Conservation (phyloP, 306 rosid genomes). For the Vigna reflexopilosa region DNA sequence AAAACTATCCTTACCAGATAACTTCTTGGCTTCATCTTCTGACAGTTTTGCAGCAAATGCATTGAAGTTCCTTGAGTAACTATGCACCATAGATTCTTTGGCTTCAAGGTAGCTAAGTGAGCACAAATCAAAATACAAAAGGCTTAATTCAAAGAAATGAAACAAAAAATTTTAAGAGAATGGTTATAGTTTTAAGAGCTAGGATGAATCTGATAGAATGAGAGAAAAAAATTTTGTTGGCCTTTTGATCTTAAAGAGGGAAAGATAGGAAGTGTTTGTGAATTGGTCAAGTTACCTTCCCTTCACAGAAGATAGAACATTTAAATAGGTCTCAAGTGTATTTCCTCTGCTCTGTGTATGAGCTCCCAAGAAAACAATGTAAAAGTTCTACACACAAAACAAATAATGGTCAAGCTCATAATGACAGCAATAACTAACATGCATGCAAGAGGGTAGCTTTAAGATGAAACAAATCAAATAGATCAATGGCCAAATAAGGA, state of each 20-base stretch:
- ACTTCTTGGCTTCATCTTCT: constrained; percentile 63
- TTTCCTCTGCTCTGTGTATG: constrained; percentile 41
- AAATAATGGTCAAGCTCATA: constrained; percentile 29
- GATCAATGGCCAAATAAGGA: not conserved
- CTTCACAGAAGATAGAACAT: constrained; percentile 69
- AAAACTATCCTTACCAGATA: constrained; percentile 56
- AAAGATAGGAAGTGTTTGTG: not conserved
- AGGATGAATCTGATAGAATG: constrained; percentile 12
- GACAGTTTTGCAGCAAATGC: constrained; percentile 90
- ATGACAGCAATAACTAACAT: not conserved
- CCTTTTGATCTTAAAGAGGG: constrained; percentile 4
- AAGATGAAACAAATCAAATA: constrained; percentile 12
- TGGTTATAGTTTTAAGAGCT: not conserved
- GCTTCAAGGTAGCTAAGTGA: constrained; percentile 63
- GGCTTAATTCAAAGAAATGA: constrained; percentile 1
- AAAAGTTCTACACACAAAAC: constrained; percentile 61
- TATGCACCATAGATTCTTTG: constrained; percentile 67
- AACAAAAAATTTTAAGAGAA: not conserved
- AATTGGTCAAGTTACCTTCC: constrained; percentile 58
- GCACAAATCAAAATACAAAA: constrained; percentile 16
- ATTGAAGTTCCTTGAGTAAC: constrained; percentile 84
- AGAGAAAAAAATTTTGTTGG: not conserved
- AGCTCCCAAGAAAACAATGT: constrained; percentile 69
- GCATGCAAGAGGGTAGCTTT: constrained; percentile 1
- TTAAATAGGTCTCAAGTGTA: constrained; percentile 55